Evolutionary conservation across 306 rosid species (phyloP).

Genomic region (Lathyrus sativus): DNA sequence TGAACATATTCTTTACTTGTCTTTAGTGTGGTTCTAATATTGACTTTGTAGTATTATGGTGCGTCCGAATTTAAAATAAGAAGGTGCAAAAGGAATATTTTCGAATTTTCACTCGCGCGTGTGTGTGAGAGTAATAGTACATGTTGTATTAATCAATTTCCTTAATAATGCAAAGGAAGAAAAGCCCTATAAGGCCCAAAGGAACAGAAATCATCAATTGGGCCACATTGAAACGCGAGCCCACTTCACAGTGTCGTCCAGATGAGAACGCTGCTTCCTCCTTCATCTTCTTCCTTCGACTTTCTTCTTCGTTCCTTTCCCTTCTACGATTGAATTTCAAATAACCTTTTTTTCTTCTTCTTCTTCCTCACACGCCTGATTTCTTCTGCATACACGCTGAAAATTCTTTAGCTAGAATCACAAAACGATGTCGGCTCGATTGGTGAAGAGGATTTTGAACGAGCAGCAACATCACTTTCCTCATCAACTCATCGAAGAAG

Average conservation of each 20-base stretch:
- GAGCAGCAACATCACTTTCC: slow-evolving; percentile 48
- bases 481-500: slow-evolving; percentile 43
- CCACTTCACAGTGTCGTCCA: background rate
- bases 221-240: background rate
- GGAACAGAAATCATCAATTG: background rate
- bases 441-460: slow-evolving; percentile 68
- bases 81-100: no score
- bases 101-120: no score
- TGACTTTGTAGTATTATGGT: no score
- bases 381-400: background rate
- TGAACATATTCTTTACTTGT: no score
- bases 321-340: background rate
- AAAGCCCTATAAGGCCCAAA: background rate
- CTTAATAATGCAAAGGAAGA: no score
- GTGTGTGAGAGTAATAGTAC: no score
- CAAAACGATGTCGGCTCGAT: slow-evolving; percentile 72
- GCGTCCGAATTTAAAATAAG: no score
- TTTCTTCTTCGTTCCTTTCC: background rate
- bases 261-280: background rate
- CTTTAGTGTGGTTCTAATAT: no score
- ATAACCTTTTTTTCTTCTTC: background rate
- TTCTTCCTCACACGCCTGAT: background rate
- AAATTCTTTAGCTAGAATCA: background rate
- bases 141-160: no score
- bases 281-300: background rate